Conservation (phyloP, 2,329 filamentous ascomycete genomes). For the Phyllosticta citrichinensis region DNA sequence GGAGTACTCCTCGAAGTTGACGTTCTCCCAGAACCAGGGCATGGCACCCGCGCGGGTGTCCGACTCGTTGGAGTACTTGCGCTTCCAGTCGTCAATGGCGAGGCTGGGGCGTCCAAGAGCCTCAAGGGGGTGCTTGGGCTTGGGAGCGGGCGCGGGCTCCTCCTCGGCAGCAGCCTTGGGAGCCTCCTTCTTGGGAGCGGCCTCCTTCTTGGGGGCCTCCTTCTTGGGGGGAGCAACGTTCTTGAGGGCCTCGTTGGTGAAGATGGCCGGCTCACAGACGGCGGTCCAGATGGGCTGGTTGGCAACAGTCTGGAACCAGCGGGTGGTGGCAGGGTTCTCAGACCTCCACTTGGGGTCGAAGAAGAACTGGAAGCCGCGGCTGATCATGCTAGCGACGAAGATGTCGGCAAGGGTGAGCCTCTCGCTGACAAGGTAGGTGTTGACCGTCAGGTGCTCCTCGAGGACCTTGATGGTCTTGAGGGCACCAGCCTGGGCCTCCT, state of each 20-base stretch:
- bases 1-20: conserved; percentile 90
- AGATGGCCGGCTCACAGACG: conserved; percentile 62
- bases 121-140: conserved; percentile 95
- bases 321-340: conserved; percentile 73
- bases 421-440: conserved; percentile 97
- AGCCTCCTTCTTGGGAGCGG: conserved; percentile 51
- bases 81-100: conserved; percentile 95
- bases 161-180: conserved; percentile 50
- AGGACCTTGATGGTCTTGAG: conserved; percentile 60
- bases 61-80: conserved; percentile 85
- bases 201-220: conserved; percentile 54
- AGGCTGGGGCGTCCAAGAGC: conserved; percentile 69
- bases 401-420: conserved; percentile 93
- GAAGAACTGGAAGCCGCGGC: conserved; percentile 86
- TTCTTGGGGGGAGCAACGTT: conserved; percentile 65
- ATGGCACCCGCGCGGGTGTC: conserved; percentile 72
- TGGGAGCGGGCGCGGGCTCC: conserved; percentile 55
- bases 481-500: conserved; percentile 63
- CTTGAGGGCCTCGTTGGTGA: conserved; percentile 73
- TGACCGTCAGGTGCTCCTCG: conserved; percentile 79
- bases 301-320: conserved; percentile 91
- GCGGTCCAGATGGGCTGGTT: conserved; percentile 86
- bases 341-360: conserved; percentile 84
- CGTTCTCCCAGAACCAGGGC: conserved; percentile 98
- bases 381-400: conserved; percentile 68